Evolutionary conservation across 164 flowering plant genomes (phyloP), one percentile per base, ranked within the genome.

Genomic region (Pachysandra terminalis): DNA sequence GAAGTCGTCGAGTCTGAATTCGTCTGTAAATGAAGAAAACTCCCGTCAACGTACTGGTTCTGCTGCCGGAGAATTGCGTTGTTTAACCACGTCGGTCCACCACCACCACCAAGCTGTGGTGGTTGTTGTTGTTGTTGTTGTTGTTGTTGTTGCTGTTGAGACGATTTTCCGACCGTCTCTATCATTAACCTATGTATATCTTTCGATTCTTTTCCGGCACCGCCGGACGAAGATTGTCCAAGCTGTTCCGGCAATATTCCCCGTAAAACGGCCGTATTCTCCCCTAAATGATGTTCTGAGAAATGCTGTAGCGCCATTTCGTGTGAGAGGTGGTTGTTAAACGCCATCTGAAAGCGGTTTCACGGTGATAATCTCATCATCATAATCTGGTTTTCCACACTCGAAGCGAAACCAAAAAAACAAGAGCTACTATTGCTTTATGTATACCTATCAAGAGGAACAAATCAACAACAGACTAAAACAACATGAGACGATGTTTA

Each of bases 31-130:
- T 84, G 80, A 32, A 83, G 80, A 66, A 82, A 82, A 58, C 81
- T 83, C 22, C 60, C 67, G 53, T 68, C 75, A 37, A 52, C 63
- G 68, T 58, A 54, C 63, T 45, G 71, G 75, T 59, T 59, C 53
- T 73, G 72, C 32, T 69, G 82, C 37, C 81, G 83, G 70, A 81
- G 85, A 58, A 80, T 83, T 3, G 85, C 84, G 73, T 68, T 73
- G 85, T 76, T 83, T 21, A 87, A 83, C 91, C 91, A 87, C 25
- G 75, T 80, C 8, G 89, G 85, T 0, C 75, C 85, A 17, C 32
- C 35, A 15, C 61, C 61, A 59, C 32, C 17, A 5, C 61, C 61
- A 4, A 53, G 23, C 23, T 53, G 56, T 16, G 74, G 65, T 8
- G 63, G 57, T 40, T 48, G 75, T 12, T n/a, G n/a, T n/a, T n/a